Conservation (phyloP, 139 green algal genomes). For the Pleodorina starrii region DNA sequence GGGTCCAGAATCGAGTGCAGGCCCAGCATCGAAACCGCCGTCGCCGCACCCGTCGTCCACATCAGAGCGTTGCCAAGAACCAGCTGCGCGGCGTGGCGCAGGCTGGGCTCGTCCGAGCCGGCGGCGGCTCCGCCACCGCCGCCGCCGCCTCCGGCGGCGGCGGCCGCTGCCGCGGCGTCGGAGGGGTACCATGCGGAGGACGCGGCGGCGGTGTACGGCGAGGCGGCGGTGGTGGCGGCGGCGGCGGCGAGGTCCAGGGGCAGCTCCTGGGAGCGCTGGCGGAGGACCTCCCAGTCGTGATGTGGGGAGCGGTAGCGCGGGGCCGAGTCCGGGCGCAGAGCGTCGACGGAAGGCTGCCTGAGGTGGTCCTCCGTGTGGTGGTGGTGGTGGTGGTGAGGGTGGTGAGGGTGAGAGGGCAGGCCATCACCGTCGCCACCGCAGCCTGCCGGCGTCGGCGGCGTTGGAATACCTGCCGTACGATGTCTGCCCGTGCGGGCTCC, state of each 20-base stretch:
- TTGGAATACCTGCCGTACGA: neutral
- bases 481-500: too few species aligned
- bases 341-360: neutral
- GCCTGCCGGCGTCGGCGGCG: neutral
- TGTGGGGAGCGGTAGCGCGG: neutral
- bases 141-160: neutral
- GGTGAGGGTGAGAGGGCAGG: neutral
- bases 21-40: slow-evolving; percentile 48
- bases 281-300: neutral
- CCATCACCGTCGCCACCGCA: neutral
- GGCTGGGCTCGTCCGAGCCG: neutral
- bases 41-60: slow-evolving; percentile 58
- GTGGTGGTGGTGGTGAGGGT: neutral
- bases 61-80: slow-evolving; percentile 55
- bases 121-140: neutral
- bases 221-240: neutral
- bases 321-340: too few species aligned
- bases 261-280: slow-evolving; percentile 60
- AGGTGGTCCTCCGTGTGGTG: neutral
- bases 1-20: slow-evolving; percentile 52
- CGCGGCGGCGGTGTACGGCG: neutral
- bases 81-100: slow-evolving; percentile 25
- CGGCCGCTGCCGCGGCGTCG: neutral
- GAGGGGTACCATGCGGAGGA: neutral
- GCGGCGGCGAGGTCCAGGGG: neutral